A percentile compares a stretch with the other conserved stretches of the same genome.
Evolutionary conservation across 108 stramenopile species (phyloP).

Genomic region (Chaetoceros muelleri): DNA sequence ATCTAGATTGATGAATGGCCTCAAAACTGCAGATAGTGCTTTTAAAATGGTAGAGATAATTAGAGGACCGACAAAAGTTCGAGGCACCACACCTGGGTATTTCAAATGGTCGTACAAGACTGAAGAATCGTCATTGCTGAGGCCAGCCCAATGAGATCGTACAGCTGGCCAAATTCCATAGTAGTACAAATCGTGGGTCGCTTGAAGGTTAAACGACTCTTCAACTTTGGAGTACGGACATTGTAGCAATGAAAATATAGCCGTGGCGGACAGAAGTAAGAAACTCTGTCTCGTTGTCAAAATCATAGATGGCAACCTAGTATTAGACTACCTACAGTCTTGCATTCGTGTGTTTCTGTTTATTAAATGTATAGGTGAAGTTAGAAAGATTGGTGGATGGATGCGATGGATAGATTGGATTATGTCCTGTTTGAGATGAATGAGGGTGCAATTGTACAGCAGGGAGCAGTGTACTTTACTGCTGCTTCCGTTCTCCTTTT

Average conservation of each 20-base stretch:
- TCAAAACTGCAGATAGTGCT: slow-evolving; percentile 21
- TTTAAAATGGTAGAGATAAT: slow-evolving; percentile 36
- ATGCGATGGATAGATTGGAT: too few relatives aligned
- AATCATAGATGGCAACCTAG: too few relatives aligned
- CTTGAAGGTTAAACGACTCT: slow-evolving; percentile 97
- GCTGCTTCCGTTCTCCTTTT: too few relatives aligned
- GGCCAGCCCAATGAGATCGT: slow-evolving; percentile 9
- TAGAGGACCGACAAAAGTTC: slow-evolving; percentile 66
- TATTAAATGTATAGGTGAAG: too few relatives aligned
- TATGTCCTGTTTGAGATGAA: too few relatives aligned
- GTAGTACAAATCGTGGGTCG: slow-evolving; percentile 83
- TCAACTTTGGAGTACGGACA: slow-evolving; percentile 98
- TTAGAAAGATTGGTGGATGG: too few relatives aligned
- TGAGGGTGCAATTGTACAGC: too few relatives aligned
- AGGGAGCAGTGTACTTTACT: too few relatives aligned
- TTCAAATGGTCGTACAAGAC: slow-evolving; percentile 63
- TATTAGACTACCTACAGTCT: too few relatives aligned
- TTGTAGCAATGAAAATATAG: slow-evolving; percentile 24
- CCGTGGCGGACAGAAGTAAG: background rate
- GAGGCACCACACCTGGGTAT: slow-evolving; percentile 68
- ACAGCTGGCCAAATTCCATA: slow-evolving; percentile 49
- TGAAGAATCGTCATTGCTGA: background rate
- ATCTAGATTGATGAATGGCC: slow-evolving; percentile 29
- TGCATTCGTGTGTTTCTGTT: too few relatives aligned
- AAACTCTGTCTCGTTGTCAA: too few relatives aligned